Evolutionary conservation across 495 filamentous ascomycete species (phyloP).

Genomic region (Polyplosphaeria fusca): DNA sequence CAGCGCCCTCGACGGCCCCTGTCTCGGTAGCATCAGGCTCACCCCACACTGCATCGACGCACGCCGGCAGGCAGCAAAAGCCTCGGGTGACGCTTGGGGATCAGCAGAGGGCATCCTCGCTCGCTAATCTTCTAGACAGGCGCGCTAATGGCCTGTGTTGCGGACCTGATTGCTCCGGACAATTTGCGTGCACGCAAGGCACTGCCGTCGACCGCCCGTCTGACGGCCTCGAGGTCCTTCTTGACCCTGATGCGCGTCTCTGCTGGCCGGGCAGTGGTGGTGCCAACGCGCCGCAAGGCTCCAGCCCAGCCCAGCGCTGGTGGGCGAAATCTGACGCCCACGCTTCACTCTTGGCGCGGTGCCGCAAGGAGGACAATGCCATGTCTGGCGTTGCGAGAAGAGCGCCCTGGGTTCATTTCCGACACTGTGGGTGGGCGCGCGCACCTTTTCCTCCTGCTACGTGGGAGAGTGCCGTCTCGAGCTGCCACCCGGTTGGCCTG

Average conservation of each 20-base stretch:
- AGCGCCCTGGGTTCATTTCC: not conserved
- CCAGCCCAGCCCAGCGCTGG: not conserved
- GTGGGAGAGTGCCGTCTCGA: not conserved
- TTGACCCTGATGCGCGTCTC: not conserved
- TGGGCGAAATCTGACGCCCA: not conserved
- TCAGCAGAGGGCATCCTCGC: not conserved
- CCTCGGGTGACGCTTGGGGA: not conserved
- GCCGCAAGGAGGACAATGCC: conserved; percentile 1
- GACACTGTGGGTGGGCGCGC: not conserved
- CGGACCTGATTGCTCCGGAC: conserved; percentile 22
- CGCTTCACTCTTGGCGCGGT: not conserved
- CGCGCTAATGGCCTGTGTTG: conserved; percentile 6
- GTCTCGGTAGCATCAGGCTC: not conserved
- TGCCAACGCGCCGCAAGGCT: not conserved
- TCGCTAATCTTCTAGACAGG: conserved; percentile 13
- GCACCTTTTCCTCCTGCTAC: not conserved
- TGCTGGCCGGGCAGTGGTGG: not conserved
- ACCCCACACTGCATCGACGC: not conserved
- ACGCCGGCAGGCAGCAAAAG: not conserved
- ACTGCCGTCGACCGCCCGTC: not conserved
- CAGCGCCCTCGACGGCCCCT: not conserved
- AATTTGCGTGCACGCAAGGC: conserved; percentile 10
- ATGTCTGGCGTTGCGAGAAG: not conserved
- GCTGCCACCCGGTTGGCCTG: not conserved
- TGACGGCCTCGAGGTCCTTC: not conserved